A percentile compares a stretch with the other conserved stretches of the same genome.
Evolutionary conservation across 495 filamentous ascomycete species (phyloP).

Genomic region (Haplographium delicatum): DNA sequence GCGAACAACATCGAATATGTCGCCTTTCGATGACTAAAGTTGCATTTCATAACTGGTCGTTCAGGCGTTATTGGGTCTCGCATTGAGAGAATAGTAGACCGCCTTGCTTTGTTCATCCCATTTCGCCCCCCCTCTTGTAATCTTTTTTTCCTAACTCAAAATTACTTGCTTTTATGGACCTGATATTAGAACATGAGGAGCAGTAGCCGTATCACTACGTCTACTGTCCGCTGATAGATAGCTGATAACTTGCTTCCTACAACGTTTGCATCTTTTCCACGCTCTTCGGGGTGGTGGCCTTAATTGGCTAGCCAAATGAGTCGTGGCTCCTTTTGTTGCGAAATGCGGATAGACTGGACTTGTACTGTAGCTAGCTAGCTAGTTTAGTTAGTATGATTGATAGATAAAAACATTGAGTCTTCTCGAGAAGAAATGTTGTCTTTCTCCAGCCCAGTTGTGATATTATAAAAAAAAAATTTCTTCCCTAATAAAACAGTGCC

Average conservation of each 20-base stretch:
- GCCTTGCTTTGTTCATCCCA: slow-evolving; percentile 19
- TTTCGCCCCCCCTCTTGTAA: slow-evolving; percentile 19
- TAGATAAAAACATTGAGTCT: slow-evolving; percentile 10
- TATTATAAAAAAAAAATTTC: too few species aligned
- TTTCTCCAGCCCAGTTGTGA: too few species aligned
- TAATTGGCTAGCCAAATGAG: background rate
- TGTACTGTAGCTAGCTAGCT: slow-evolving; percentile 8
- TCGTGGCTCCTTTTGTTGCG: background rate
- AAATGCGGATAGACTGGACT: background rate
- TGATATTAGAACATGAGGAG: slow-evolving; percentile 13
- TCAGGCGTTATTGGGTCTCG: slow-evolving; percentile 23
- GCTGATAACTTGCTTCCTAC: background rate
- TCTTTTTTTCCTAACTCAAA: slow-evolving; percentile 19
- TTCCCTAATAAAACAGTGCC: too few species aligned
- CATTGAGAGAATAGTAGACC: slow-evolving; percentile 20
- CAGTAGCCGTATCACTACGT: slow-evolving; percentile 3
- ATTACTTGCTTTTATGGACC: slow-evolving; percentile 15
- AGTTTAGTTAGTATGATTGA: slow-evolving; percentile 12
- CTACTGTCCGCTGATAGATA: slow-evolving; percentile 12
- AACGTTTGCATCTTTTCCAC: background rate
- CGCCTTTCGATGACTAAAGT: background rate
- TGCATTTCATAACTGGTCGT: slow-evolving; percentile 25
- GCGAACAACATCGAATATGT: slow-evolving; percentile 4
- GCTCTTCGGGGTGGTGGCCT: background rate
- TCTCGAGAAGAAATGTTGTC: too few species aligned